Percentiles rank a stretch among this genome's conserved stretches.
Evolutionary conservation across 768 basidiomycete species (phyloP).

Genomic region (Grammothele lineata): DNA sequence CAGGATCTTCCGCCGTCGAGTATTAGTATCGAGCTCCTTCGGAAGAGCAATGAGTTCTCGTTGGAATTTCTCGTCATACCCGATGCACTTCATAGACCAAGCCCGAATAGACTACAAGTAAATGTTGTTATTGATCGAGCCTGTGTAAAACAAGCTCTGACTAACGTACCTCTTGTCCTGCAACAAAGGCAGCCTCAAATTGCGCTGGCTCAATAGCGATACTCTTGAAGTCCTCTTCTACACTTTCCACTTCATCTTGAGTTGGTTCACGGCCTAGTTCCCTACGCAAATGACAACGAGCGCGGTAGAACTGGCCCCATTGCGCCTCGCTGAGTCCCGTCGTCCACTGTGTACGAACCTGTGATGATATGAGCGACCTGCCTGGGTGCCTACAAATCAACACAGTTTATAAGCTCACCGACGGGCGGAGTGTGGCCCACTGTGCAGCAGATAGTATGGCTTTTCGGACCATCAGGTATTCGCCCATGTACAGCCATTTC

Average conservation of each 20-base stretch:
- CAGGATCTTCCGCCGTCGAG: no score
- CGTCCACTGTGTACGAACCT: constrained; percentile 30
- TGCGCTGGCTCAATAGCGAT: constrained; percentile 26
- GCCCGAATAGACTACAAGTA: constrained; percentile 27
- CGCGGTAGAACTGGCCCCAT: constrained; percentile 26
- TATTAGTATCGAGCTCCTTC: no score
- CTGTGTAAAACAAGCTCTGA: not conserved
- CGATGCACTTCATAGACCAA: constrained; percentile 38
- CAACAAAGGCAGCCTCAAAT: constrained; percentile 24
- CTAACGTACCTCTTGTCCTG: constrained; percentile 30
- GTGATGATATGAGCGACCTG: not conserved
- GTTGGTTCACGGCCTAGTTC: constrained; percentile 24
- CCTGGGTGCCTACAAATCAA: not conserved
- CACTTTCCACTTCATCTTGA: constrained; percentile 18
- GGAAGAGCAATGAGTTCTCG: constrained; percentile 16
- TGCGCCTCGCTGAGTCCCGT: constrained; percentile 13
- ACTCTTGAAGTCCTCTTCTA: constrained; percentile 5
- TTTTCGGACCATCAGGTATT: constrained; percentile 24
- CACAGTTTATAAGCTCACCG: not conserved
- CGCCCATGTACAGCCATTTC: constrained; percentile 29
- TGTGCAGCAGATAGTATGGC: constrained; percentile 15
- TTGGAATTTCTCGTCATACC: constrained; percentile 36
- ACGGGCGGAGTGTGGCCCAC: constrained; percentile 15
- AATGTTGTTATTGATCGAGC: not conserved
- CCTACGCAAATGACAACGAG: constrained; percentile 28